Evolutionary conservation across 2,329 filamentous ascomycete genomes (phyloP), one percentile per base, ranked within the genome.

Genomic region (Xylariales sp.): DNA sequence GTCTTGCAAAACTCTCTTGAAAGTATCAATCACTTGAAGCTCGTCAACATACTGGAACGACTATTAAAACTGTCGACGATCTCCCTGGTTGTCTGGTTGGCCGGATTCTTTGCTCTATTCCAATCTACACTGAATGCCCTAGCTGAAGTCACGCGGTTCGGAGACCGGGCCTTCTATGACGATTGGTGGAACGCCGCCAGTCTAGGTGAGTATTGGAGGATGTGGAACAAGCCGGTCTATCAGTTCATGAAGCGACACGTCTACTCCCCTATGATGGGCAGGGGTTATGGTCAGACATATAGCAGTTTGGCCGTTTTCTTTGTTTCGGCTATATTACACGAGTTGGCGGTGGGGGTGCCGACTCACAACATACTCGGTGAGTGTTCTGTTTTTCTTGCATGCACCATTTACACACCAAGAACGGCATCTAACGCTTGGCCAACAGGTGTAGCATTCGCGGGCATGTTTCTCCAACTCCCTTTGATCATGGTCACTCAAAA

Each of bases 121-220:
- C 93, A 98, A 59, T 91, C 87, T 1, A 83, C 87, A 46, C 70
- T 98, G 37, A 98, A 98, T 57, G 88, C 88, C 0, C 70, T 97
- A 15, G 91, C 91, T 3, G 93, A 98, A 62, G 70, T 97, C 10
- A 85, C 88, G 70, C 76, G 78, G 31, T 98, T 98, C 56, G 93
- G 85, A 14, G 93, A 98, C 61, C 80, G 93, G 21, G 86, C 90
- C 39, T 98, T 98, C 63, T 98, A 98, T 63, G 84, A 87, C 27
- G 89, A 95, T 57, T 98, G 93, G 93, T 98, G 93, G 93, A 98
- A 98, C 59, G 88, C 83, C 49, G 82, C 83, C 41, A 89, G 83
- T 50, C 72, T 97, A 5, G 87, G 90, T 24, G 77, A 76, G 4
- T 98, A 98, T 69, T 96, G 91, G 91, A 82, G 90, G 16, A 86